These are phyloP conservation scores for Diaporthe aspalathi DNA, from an alignment of 2,329 filamentous ascomycete genomes.

Conservation along the genomic window DNA sequence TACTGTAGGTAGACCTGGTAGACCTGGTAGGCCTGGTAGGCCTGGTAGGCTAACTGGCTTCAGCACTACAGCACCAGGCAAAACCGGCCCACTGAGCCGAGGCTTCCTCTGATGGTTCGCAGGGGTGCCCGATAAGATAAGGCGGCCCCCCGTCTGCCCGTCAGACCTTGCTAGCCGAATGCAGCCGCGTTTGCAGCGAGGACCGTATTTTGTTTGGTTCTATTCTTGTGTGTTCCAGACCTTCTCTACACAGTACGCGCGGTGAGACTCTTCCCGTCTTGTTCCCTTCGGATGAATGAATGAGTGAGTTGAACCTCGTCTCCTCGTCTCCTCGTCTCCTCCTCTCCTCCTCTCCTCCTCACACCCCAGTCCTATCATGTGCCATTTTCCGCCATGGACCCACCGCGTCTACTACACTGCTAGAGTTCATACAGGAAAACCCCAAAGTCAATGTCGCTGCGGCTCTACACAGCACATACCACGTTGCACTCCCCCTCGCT, in stretches of 20 bases:
- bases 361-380: neutral
- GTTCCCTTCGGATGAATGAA: slow-evolving; percentile 22
- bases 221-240: slow-evolving; percentile 9
- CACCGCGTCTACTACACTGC: neutral
- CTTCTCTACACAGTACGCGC: neutral
- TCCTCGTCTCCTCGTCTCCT: neutral
- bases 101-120: neutral
- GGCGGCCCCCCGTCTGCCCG: slow-evolving; percentile 18
- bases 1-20: neutral
- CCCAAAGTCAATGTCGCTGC: neutral
- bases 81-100: slow-evolving; percentile 20
- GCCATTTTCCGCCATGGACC: neutral
- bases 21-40: too few relatives aligned
- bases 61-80: neutral
- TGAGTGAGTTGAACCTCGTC: slow-evolving; percentile 13
- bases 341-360: neutral
- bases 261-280: neutral
- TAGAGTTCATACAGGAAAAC: too few relatives aligned
- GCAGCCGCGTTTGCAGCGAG: neutral
- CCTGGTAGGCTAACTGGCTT: neutral
- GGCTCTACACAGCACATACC: too few relatives aligned
- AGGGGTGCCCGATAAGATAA: slow-evolving; percentile 25
- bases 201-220: neutral
- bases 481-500: slow-evolving; percentile 12
- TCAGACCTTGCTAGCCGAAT: slow-evolving; percentile 27